Conservation (phyloP, 1,139 yeast species). For the Protomyces gravidus region DNA sequence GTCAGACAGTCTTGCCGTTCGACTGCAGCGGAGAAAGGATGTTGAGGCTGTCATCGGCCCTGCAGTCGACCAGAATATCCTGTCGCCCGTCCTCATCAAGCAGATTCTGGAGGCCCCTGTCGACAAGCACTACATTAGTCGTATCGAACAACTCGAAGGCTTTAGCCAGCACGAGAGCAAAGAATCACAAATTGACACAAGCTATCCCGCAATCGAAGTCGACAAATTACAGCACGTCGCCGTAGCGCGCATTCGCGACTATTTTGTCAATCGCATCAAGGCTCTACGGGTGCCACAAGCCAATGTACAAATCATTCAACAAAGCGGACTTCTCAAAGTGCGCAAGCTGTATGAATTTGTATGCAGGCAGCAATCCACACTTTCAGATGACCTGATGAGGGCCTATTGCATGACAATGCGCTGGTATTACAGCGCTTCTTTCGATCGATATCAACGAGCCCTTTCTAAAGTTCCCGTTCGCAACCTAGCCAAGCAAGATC, state of each 20-base stretch:
- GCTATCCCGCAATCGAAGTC: constrained; percentile 29
- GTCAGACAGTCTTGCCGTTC: constrained; percentile 55
- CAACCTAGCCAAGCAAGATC: constrained; percentile 51
- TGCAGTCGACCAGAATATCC: constrained; percentile 30
- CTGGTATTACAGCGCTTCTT: constrained; percentile 83
- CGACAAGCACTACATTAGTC: constrained; percentile 31
- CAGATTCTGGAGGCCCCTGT: constrained; percentile 32
- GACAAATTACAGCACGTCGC: constrained; percentile 43
- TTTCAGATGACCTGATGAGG: constrained; percentile 68
- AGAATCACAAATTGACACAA: constrained; percentile 22
- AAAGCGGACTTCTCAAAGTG: constrained; percentile 53
- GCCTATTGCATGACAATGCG: constrained; percentile 85
- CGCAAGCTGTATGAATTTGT: constrained; percentile 61
- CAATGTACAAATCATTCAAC: constrained; percentile 69
- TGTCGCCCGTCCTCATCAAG: constrained; percentile 37
- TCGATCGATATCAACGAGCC: constrained; percentile 72
- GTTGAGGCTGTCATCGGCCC: constrained; percentile 29
- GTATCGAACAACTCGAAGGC: constrained; percentile 31
- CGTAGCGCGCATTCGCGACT: constrained; percentile 71
- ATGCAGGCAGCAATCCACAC: constrained; percentile 51
- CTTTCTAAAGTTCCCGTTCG: constrained; percentile 59
- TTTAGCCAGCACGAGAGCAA: constrained; percentile 28
- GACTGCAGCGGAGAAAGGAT: constrained; percentile 44
- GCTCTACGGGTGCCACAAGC: constrained; percentile 51
- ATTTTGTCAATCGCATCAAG: constrained; percentile 60